Conservation (phyloP, 176 grass and related monocot genomes). For the barley (Hordeum vulgare) region MorexV3_pseudomolecules_assembly NC_058520.1:92320110-92320609, state of each 20-base stretch:
- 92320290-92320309: conserved; percentile 31
- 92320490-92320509: conserved; percentile 13
- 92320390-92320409: conserved; percentile 2
- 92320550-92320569: background rate
- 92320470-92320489: background rate
- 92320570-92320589: conserved; percentile 23
- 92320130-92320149: conserved; percentile 6
- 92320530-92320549: conserved; percentile 22
- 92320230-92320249: conserved; percentile 1
- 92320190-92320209: conserved; percentile 12
- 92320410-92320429: conserved; percentile 9
- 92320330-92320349: background rate
- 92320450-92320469: conserved; percentile 6
- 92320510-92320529: conserved; percentile 23
- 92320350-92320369: conserved; percentile 19
- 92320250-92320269: conserved; percentile 24
- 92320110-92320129: conserved; percentile 18
- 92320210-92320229: conserved; percentile 1
- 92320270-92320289: conserved; percentile 33
- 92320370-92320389: background rate
- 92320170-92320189: conserved; percentile 52
- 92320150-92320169: conserved; percentile 59
- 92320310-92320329: conserved; percentile 10
- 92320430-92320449: conserved; percentile 22
- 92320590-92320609: background rate